Percentiles rank a stretch among this genome's conserved stretches.
Evolutionary conservation across 2,329 filamentous ascomycete genomes (phyloP).

Genomic region (Botrytis byssoidea): DNA sequence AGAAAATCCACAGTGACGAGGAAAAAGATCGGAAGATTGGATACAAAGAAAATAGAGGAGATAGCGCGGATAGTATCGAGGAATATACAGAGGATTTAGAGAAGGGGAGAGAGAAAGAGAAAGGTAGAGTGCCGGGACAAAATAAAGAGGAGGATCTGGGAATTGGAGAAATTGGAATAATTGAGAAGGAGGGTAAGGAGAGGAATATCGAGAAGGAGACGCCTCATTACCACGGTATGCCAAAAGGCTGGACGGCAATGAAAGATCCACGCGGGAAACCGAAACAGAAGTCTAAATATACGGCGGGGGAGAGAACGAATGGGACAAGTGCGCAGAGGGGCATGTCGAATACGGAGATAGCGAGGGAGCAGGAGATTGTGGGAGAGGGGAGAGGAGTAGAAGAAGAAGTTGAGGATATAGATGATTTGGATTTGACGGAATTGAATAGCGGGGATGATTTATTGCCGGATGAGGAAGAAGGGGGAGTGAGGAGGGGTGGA

Average conservation of each 20-base stretch:
- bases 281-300: not conserved
- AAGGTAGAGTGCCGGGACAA: not conserved
- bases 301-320: not conserved
- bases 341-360: slow-evolving; percentile 25
- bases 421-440: slow-evolving; percentile 28
- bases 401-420: slow-evolving; percentile 28
- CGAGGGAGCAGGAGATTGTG: slow-evolving; percentile 25
- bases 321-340: slow-evolving; percentile 18
- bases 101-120: not conserved
- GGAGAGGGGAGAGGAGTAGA: slow-evolving; percentile 17
- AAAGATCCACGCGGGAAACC: not conserved
- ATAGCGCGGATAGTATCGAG: not conserved
- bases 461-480: slow-evolving; percentile 29
- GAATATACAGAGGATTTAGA: not conserved
- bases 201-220: not conserved
- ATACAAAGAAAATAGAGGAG: not conserved
- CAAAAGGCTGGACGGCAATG: slow-evolving; percentile 11
- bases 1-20: no score
- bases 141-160: not conserved
- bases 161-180: not conserved
- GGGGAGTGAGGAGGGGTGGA: slow-evolving; percentile 9
- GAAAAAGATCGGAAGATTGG: not conserved
- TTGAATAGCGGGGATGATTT: slow-evolving; percentile 38
- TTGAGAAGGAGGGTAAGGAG: not conserved
- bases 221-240: slow-evolving; percentile 8